These are phyloP conservation scores for Blastomyces percursus DNA, from an alignment of 2,329 filamentous ascomycete species.

Conservation along the genomic window DNA sequence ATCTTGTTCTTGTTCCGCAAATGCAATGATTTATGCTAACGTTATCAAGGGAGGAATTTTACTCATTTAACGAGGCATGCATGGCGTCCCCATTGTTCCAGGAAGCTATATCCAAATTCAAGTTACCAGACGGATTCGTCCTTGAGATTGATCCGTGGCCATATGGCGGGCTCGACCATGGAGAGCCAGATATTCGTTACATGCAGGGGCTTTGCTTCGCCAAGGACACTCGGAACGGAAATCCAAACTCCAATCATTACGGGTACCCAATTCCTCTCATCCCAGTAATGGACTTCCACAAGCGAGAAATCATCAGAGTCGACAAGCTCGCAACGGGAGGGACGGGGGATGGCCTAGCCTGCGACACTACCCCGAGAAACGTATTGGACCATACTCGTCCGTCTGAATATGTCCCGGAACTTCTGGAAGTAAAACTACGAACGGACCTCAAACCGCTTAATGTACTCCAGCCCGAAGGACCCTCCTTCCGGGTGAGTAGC, in stretches of 20 bases:
- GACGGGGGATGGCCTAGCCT: slow-evolving; percentile 38
- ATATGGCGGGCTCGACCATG: slow-evolving; percentile 43
- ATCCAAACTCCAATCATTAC: slow-evolving; percentile 52
- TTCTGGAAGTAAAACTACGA: slow-evolving; percentile 40
- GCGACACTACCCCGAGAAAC: slow-evolving; percentile 34
- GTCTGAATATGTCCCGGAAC: slow-evolving; percentile 42
- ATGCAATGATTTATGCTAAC: slow-evolving; percentile 1
- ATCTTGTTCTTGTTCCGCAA: not conserved
- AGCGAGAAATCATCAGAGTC: slow-evolving; percentile 45
- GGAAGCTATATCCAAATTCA: slow-evolving; percentile 40
- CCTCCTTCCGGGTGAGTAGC: slow-evolving; percentile 48
- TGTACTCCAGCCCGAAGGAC: slow-evolving; percentile 56
- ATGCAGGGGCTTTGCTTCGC: slow-evolving; percentile 48
- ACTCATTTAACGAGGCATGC: slow-evolving; percentile 39
- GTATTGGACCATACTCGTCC: slow-evolving; percentile 43
- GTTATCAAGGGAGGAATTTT: slow-evolving; percentile 36
- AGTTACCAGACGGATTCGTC: slow-evolving; percentile 45
- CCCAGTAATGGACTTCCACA: slow-evolving; percentile 48
- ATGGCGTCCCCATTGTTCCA: slow-evolving; percentile 44
- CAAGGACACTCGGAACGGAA: slow-evolving; percentile 35
- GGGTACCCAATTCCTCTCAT: slow-evolving; percentile 50
- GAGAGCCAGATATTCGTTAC: slow-evolving; percentile 39
- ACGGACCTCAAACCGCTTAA: slow-evolving; percentile 55
- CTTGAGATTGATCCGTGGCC: slow-evolving; percentile 48
- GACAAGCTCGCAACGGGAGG: slow-evolving; percentile 47